phyloP scores from a whole-genome alignment of 129 eudicot genomes.

The Calendula officinalis region DNA sequence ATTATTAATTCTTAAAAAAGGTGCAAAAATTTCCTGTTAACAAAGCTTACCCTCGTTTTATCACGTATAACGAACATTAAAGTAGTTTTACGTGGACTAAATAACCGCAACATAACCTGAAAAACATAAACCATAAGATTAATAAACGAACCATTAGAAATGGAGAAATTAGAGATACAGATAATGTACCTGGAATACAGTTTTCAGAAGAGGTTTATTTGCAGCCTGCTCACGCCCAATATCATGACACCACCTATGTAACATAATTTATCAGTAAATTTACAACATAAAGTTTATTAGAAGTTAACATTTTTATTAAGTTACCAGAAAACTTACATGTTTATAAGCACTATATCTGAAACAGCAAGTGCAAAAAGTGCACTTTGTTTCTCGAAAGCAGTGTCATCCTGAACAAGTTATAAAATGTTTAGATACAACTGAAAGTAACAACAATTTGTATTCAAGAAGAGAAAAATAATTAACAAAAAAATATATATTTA shows the following conservation, averaged over 20 bases:
- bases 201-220: slow-evolving; percentile 68
- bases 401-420: background rate
- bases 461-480: background rate
- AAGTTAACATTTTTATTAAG: background rate
- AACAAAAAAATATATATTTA: background rate
- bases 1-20: background rate
- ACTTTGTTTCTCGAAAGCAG: slow-evolving; percentile 5
- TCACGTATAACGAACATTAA: background rate
- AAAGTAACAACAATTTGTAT: background rate
- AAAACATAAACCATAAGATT: slow-evolving; percentile 1
- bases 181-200: slow-evolving; percentile 61
- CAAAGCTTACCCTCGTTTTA: background rate
- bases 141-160: background rate
- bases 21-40: background rate
- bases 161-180: background rate
- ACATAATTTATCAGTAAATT: slow-evolving; percentile 4
- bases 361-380: slow-evolving; percentile 5
- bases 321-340: slow-evolving; percentile 1
- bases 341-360: slow-evolving; percentile 4
- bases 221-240: slow-evolving; percentile 88
- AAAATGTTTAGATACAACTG: background rate
- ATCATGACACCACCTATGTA: slow-evolving; percentile 66
- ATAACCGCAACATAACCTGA: slow-evolving; percentile 36
- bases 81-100: slow-evolving; percentile 32
- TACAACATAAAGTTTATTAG: background rate